Evolutionary conservation across 2,329 filamentous ascomycete species (phyloP), one percentile per base, ranked within the genome.

Genomic region (Diaporthe destruens): DNA sequence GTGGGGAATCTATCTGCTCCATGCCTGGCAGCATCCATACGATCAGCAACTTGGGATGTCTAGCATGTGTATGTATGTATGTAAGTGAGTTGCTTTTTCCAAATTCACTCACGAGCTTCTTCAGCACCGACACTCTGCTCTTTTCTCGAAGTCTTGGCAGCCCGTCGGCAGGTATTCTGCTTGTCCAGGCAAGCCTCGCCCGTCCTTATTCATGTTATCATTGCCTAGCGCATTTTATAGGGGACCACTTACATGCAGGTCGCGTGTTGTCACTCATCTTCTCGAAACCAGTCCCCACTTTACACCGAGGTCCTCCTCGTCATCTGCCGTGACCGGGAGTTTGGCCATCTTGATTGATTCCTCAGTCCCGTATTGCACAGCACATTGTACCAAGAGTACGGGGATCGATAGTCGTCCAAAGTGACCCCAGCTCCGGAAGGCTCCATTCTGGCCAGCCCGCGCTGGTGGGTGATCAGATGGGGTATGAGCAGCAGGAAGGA

Each of bases 281-380:
- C 68, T 70, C 68, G 68, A 70, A 70, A 70, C 68, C 68, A n/a
- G 47, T 61, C 68, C 68, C 68, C 68, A 70, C 68, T 61, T 70
- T 61, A 70, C 68, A 70, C 68, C 68, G 68, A 70, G 42, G 68
- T 34, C 53, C 23, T 70, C 68, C 68, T 61, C 29, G 55, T 61
- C 68, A 70, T 70, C 68, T 70, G 55, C 68, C 49, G 55, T 70
- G 55, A 70, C 68, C 56, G 57, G 55, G 68, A 59, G 61, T 39
- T 34, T 53, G 47, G 32, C 44, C 53, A 23, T 54, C 55, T 70
- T 49, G 47, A 42, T 61, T n/a, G 47, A 53, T 7, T 42, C 68
- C 55, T n/a, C 34, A 53, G 18, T 42, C 68, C 55, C 55, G 44
- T 70, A 70, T 56, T 68, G 25, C 25, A 34, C 23, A 68, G 51